Conservation (phyloP, 1,284 basidiomycete species). For the Hortiboletus rubellus region DNA sequence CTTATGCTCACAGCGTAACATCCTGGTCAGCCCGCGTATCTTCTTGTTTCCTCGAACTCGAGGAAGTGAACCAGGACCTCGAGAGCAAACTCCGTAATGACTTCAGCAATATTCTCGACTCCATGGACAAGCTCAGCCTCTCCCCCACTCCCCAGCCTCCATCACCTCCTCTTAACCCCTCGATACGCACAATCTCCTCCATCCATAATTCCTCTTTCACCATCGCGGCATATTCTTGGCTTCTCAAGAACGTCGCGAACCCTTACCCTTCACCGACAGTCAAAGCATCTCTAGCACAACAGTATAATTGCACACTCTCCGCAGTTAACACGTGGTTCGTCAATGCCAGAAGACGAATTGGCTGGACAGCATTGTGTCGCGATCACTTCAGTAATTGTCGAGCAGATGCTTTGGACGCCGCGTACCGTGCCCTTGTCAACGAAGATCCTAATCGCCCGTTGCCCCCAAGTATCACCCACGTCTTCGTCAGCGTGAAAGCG, state of each 20-base stretch:
- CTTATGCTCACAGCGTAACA: too few relatives aligned
- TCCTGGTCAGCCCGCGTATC: too few relatives aligned
- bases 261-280: conserved; percentile 44
- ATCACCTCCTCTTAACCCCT: too few relatives aligned
- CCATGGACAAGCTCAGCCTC: too few relatives aligned
- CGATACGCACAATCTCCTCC: too few relatives aligned
- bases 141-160: too few relatives aligned
- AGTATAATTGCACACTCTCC: conserved; percentile 27
- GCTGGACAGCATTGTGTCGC: conserved; percentile 46
- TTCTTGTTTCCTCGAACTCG: too few relatives aligned
- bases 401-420: conserved; percentile 39
- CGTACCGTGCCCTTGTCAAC: conserved; percentile 37
- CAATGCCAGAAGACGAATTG: conserved; percentile 46
- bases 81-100: too few relatives aligned
- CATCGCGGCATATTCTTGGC: conserved; percentile 41
- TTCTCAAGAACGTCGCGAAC: conserved; percentile 45
- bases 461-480: conserved; percentile 21
- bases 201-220: conserved; percentile 27
- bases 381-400: conserved; percentile 39
- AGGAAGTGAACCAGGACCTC: too few relatives aligned
- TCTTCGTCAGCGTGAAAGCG: conserved; percentile 36
- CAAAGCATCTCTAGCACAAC: conserved; percentile 32
- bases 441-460: conserved; percentile 26
- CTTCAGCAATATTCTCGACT: too few relatives aligned
- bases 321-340: conserved; percentile 51